Percentiles rank a stretch among this genome's conserved stretches.
phyloP scores from a whole-genome alignment of 139 green algal species.

The Chlorella sp. region DNA sequence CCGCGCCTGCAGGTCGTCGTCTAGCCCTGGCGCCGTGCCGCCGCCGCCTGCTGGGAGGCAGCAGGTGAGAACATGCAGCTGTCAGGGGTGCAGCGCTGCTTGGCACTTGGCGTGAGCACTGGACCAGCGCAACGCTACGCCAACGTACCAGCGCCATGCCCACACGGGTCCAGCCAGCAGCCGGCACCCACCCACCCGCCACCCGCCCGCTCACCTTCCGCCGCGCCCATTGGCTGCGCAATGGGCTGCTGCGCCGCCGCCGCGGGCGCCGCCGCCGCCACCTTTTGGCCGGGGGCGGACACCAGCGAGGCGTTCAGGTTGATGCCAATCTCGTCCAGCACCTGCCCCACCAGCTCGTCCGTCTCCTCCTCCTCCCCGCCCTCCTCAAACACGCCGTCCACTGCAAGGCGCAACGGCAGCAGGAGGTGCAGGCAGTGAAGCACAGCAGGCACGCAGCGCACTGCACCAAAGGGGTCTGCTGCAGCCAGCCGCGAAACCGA shows the following conservation, averaged over 20 bases:
- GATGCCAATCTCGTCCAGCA: constrained; percentile 94
- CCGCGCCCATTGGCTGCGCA: constrained; percentile 35
- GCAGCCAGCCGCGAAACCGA: neutral
- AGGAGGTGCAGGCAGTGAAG: too few species aligned
- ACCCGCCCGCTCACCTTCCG: neutral
- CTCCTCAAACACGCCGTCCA: constrained; percentile 96
- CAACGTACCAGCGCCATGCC: too few species aligned
- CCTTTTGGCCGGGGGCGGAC: constrained; percentile 28
- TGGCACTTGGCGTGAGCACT: too few species aligned
- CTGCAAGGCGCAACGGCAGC: constrained; percentile 64
- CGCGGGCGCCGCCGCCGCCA: neutral
- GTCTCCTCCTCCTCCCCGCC: constrained; percentile 94
- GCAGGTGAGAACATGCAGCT: neutral
- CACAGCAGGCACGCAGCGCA: neutral
- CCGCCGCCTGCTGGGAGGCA: constrained; percentile 20
- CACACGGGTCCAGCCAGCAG: neutral
- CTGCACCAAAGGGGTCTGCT: too few species aligned
- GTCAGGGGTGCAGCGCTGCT: too few species aligned
- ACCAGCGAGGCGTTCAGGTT: constrained; percentile 49
- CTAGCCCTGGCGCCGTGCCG: constrained; percentile 52
- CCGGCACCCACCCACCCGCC: too few species aligned
- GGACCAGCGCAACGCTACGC: too few species aligned
- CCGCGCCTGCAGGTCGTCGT: constrained; percentile 85
- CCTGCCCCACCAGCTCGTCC: constrained; percentile 91
- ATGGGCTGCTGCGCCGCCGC: constrained; percentile 21